Conservation (phyloP, 805 yeast genomes). For the Schwanniomyces yamadae region DNA sequence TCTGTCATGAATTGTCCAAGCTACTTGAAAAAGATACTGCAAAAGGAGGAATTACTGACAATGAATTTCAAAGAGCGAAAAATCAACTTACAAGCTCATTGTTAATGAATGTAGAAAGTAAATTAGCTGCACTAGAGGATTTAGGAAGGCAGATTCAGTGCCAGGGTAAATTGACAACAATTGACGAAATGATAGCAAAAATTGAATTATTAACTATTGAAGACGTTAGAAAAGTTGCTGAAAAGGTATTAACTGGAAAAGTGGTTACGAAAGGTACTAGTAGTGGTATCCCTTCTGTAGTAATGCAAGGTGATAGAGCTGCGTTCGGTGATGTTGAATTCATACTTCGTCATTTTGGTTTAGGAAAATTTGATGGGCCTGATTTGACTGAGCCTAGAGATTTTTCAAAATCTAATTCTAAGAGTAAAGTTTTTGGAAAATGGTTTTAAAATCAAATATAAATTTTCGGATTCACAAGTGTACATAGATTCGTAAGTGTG, state of each 20-base stretch:
- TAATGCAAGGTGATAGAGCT: constrained; percentile 85
- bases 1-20: constrained; percentile 47
- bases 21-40: constrained; percentile 30
- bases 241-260: constrained; percentile 68
- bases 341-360: constrained; percentile 66
- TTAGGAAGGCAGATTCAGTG: constrained; percentile 92
- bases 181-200: constrained; percentile 75
- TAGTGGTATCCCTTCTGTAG: constrained; percentile 74
- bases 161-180: constrained; percentile 71
- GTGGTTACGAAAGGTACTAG: constrained; percentile 46
- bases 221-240: constrained; percentile 75
- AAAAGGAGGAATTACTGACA: constrained; percentile 60
- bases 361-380: constrained; percentile 48
- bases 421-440: constrained; percentile 14
- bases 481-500: too few species aligned
- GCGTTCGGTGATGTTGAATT: constrained; percentile 79
- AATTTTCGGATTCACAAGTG: too few species aligned
- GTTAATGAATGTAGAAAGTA: constrained; percentile 90
- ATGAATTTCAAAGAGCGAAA: constrained; percentile 85
- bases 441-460: constrained; percentile 15
- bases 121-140: constrained; percentile 92
- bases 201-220: constrained; percentile 65
- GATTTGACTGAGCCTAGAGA: constrained; percentile 19
- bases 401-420: constrained; percentile 7
- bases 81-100: constrained; percentile 86